Percentiles rank a stretch among this genome's conserved stretches.
These are phyloP conservation scores for Rubus parviflorus DNA, from an alignment of 306 rosid species.

Conservation along the genomic window DNA sequence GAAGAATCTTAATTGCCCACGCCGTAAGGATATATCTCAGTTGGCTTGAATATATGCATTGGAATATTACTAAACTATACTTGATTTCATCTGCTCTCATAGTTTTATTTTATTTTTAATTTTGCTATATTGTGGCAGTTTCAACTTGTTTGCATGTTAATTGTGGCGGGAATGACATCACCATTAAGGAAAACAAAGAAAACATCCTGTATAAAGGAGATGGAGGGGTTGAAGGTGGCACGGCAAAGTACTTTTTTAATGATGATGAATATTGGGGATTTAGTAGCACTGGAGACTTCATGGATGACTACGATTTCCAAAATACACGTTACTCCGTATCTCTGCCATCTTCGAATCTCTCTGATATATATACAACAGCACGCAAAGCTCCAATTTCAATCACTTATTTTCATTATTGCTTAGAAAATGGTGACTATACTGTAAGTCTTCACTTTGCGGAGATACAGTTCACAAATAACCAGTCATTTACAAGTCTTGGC, in stretches of 20 bases:
- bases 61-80: too few species aligned
- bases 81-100: too few species aligned
- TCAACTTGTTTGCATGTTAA: constrained; percentile 64
- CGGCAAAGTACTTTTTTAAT: constrained; percentile 18
- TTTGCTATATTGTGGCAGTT: constrained; percentile 42
- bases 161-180: constrained; percentile 49
- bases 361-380: constrained; percentile 52
- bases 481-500: constrained; percentile 52
- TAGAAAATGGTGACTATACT: constrained; percentile 64
- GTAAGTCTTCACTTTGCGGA: constrained; percentile 66
- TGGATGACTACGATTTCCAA: constrained; percentile 35
- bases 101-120: neutral
- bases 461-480: constrained; percentile 56
- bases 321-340: constrained; percentile 37
- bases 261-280: constrained; percentile 33
- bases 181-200: constrained; percentile 21
- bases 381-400: constrained; percentile 59
- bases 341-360: constrained; percentile 38
- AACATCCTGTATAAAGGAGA: constrained; percentile 30
- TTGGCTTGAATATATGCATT: neutral
- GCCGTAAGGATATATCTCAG: constrained; percentile 51
- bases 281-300: constrained; percentile 46
- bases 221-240: constrained; percentile 35
- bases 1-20: constrained; percentile 54
- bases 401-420: constrained; percentile 69